Conservation (phyloP, 2,329 filamentous ascomycete species). For the Capronia epimyces region DNA sequence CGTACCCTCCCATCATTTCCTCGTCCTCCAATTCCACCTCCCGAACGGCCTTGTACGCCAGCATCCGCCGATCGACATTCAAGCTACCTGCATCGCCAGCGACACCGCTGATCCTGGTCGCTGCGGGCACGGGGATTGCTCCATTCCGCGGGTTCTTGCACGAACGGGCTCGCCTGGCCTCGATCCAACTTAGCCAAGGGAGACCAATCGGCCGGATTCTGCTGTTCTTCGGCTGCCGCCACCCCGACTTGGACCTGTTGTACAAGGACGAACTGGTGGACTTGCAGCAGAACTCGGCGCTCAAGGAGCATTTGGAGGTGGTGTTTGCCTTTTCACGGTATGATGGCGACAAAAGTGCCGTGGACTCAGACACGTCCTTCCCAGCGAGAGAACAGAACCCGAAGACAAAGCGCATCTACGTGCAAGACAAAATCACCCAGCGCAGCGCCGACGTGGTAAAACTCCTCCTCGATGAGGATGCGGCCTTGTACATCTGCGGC, state of each 20-base stretch:
- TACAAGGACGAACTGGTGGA: constrained; percentile 29
- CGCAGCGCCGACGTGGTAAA: neutral
- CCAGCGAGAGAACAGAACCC: no score
- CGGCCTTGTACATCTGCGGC: constrained; percentile 17
- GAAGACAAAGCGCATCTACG: no score
- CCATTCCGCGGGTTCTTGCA: constrained; percentile 30
- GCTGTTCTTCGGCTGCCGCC: constrained; percentile 42
- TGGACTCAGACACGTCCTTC: no score
- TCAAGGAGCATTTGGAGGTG: constrained; percentile 2
- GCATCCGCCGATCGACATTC: constrained; percentile 23
- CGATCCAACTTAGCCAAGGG: neutral
- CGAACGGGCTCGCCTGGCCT: constrained; percentile 19
- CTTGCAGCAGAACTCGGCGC: neutral
- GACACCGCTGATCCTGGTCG: constrained; percentile 31
- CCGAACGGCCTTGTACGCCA: neutral
- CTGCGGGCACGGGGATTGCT: constrained; percentile 30
- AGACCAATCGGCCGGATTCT: constrained; percentile 33
- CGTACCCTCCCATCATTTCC: no score
- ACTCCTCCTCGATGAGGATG: constrained; percentile 6
- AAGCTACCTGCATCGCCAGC: constrained; percentile 21
- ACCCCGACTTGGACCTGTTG: constrained; percentile 36
- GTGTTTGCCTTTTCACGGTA: constrained; percentile 12
- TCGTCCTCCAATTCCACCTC: no score
- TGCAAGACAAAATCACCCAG: constrained; percentile 9
- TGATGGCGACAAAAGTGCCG: constrained; percentile 4